These are phyloP conservation scores for Phragmites australis DNA, from an alignment of 176 grass and related monocot genomes.

Conservation along the genomic window DNA sequence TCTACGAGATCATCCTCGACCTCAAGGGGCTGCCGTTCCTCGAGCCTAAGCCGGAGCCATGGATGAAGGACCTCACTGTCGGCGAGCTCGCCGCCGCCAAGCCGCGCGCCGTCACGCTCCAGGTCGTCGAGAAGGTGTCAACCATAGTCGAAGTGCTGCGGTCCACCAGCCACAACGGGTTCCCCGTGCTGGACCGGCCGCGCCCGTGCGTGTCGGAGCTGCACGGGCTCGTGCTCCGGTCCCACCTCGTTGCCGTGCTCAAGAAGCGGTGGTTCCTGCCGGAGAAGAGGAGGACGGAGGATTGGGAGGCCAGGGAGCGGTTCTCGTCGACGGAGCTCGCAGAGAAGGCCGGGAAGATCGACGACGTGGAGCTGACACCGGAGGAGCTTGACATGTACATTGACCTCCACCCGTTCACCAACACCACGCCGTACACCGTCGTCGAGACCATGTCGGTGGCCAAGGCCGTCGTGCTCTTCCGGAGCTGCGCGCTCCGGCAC, in stretches of 20 bases:
- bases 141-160: constrained; percentile 52
- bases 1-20: constrained; percentile 98
- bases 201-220: constrained; percentile 51
- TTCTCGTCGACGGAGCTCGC: constrained; percentile 77
- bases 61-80: constrained; percentile 93
- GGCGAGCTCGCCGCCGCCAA: constrained; percentile 72
- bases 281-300: constrained; percentile 70
- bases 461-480: constrained; percentile 92
- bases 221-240: constrained; percentile 75
- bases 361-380: constrained; percentile 41
- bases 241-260: constrained; percentile 69
- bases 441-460: constrained; percentile 96
- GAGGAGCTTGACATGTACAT: constrained; percentile 86
- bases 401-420: constrained; percentile 80
- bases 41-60: constrained; percentile 71
- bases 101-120: constrained; percentile 50
- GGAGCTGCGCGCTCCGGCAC: constrained; percentile 73
- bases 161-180: constrained; percentile 72
- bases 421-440: constrained; percentile 97
- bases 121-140: constrained; percentile 68
- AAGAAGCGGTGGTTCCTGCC: constrained; percentile 73
- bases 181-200: constrained; percentile 70
- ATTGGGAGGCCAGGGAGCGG: constrained; percentile 68
- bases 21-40: constrained; percentile 91
- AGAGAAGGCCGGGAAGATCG: constrained; percentile 41